Evolutionary conservation across 2,329 filamentous ascomycete species (phyloP).

Genomic region (Tympanopsis confertula): DNA sequence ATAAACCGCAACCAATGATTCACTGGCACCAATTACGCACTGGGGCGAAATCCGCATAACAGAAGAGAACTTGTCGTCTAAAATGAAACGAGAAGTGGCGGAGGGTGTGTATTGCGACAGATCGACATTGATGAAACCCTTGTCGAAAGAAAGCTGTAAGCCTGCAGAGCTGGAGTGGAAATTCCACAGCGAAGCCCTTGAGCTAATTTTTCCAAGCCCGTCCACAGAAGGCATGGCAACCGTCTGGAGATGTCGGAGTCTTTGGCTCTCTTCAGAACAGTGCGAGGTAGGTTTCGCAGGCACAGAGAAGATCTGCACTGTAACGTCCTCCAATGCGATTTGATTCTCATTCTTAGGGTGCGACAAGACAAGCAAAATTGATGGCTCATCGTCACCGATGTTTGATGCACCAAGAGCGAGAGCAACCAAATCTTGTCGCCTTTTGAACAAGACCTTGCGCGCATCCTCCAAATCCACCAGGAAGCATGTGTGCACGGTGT

Average conservation of each 20-base stretch:
- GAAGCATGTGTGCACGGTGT: conserved; percentile 20
- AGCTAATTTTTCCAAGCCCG: conserved; percentile 12
- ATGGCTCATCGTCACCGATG: conserved; percentile 14
- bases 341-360: conserved; percentile 16
- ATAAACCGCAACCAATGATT: conserved; percentile 27
- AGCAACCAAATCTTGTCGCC: conserved; percentile 22
- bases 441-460: conserved; percentile 22
- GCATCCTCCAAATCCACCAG: conserved; percentile 25
- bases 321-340: conserved; percentile 19
- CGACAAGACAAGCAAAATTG: conserved; percentile 24
- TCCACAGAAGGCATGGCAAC: conserved; percentile 8
- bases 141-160: conserved; percentile 22
- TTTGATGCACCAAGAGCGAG: conserved; percentile 18
- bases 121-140: conserved; percentile 25
- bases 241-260: not conserved
- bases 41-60: conserved; percentile 27
- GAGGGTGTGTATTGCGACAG: conserved; percentile 26
- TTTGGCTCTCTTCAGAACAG: conserved; percentile 15
- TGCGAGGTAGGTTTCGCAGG: conserved; percentile 12
- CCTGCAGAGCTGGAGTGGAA: conserved; percentile 24
- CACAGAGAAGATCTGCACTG: conserved; percentile 23
- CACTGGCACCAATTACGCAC: conserved; percentile 24
- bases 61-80: conserved; percentile 22
- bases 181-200: conserved; percentile 18
- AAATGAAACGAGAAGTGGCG: conserved; percentile 21